These are phyloP conservation scores for Erythrophleum fordii DNA, from an alignment of 306 rosid genomes.

Conservation along the genomic window DNA sequence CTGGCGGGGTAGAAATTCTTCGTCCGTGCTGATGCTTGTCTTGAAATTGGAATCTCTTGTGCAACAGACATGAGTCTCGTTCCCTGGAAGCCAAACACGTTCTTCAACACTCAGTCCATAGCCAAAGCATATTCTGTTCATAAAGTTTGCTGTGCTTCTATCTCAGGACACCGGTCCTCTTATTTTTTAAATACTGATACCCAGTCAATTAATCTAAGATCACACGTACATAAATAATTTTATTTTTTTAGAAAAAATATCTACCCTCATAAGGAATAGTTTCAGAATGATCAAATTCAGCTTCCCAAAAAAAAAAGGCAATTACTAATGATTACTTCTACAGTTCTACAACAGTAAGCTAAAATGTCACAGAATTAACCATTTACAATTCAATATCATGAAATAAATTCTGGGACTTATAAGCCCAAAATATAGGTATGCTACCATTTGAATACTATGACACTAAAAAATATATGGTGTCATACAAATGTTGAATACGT, in stretches of 20 bases:
- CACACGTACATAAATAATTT: too few species aligned
- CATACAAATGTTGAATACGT: not conserved
- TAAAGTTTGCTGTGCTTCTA: too few species aligned
- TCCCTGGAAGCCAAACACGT: conserved; percentile 52
- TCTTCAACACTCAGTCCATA: conserved; percentile 21
- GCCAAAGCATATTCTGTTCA: not conserved
- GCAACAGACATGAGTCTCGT: conserved; percentile 74
- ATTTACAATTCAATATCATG: not conserved
- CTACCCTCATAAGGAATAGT: too few species aligned
- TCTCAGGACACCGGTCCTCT: too few species aligned
- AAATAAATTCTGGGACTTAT: not conserved
- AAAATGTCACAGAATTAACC: not conserved
- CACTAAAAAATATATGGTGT: not conserved
- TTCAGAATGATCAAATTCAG: not conserved
- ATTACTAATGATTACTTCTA: not conserved
- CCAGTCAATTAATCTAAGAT: too few species aligned
- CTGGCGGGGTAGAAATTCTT: conserved; percentile 70
- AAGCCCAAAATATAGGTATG: not conserved
- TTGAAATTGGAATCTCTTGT: conserved; percentile 54
- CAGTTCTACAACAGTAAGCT: not conserved
- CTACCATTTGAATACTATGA: not conserved
- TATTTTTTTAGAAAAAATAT: too few species aligned
- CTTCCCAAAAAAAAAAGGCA: not conserved
- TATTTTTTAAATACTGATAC: too few species aligned
- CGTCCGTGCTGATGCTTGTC: conserved; percentile 59